Evolutionary conservation across 2,329 filamentous ascomycete species (phyloP), one percentile per base, ranked within the genome.

Genomic region (Ceratocystis cacaofunesta): DNA sequence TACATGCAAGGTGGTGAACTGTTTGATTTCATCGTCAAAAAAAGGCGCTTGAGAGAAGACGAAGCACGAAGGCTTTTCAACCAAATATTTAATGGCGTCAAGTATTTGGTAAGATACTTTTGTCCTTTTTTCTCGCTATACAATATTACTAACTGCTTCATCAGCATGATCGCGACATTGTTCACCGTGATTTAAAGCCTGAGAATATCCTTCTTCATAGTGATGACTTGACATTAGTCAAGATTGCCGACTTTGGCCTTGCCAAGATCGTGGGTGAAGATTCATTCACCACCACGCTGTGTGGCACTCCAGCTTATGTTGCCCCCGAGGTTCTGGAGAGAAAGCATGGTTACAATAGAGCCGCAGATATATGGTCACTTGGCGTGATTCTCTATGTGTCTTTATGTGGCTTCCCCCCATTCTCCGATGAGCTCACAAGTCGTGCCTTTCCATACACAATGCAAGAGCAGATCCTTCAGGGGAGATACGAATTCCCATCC

Each of bases 261-360:
- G 92, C 94, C 52, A 99, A 99, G 77, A 97, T 99, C 69, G 96
- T 99, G 69, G 95, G 95, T 68, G 94, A 99, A 74, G 91, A 96
- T 73, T 96, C 92, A 0, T 99, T 99, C 73, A 97, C 94, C 1
- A 96, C 92, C 0, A 97, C 94, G 0, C 78, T 99, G 69, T 94
- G 94, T 73, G 94, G 94, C 69, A 99, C 94, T n/a, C 94, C 92
- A 5, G 94, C 89, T 74, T 96, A 99, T 73, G 92, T 97, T 68
- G 94, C 95, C 0, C 94, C 94, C 0, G 94, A 99, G 74, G 96
- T 99, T 66, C 79, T 99, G 3, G 88, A 91, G 71, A 19, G 22
- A 3, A 88, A 92, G 68, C 85, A 83, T 19, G 87, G 85, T 71
- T 99, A 99, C 76, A 96, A 92, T 65, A 90, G 91, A 71, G 92